Conservation (phyloP, 169 alveolate genomes). For the Plasmodium vivax region DNA sequence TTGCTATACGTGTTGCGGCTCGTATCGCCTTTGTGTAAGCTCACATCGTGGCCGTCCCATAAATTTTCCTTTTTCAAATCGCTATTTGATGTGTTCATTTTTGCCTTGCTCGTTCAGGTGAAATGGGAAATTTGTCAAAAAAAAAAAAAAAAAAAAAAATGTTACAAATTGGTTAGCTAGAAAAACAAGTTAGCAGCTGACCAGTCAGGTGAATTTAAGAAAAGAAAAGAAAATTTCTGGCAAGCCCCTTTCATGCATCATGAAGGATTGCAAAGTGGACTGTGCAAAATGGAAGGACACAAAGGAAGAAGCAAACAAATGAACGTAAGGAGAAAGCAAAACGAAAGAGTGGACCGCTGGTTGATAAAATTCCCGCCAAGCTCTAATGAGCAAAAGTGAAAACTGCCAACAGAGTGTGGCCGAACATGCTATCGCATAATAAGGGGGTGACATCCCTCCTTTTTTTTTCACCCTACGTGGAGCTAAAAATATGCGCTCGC, state of each 20-base stretch:
- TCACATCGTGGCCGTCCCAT: background rate
- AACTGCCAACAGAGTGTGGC: background rate
- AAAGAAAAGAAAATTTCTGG: background rate
- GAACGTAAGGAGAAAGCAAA: background rate
- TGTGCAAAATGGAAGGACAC: background rate
- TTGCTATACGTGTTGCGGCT: background rate
- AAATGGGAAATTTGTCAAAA: background rate
- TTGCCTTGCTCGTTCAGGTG: background rate
- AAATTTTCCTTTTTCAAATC: background rate
- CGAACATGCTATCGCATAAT: background rate
- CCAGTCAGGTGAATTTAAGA: background rate
- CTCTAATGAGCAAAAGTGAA: background rate
- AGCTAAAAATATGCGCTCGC: background rate
- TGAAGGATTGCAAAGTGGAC: background rate
- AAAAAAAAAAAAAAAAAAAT: no score
- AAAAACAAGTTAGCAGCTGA: background rate
- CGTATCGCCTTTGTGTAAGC: background rate
- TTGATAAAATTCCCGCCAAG: background rate
- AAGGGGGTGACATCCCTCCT: background rate
- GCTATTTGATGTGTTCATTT: background rate
- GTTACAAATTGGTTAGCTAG: background rate
- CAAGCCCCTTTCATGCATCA: background rate
- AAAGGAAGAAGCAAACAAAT: background rate
- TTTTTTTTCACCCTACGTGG: background rate
- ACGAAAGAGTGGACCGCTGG: background rate